Percentiles rank a stretch among this genome's conserved stretches.
phyloP scores from a whole-genome alignment of 805 yeast genomes.

The Nakazawaea populi region DNA sequence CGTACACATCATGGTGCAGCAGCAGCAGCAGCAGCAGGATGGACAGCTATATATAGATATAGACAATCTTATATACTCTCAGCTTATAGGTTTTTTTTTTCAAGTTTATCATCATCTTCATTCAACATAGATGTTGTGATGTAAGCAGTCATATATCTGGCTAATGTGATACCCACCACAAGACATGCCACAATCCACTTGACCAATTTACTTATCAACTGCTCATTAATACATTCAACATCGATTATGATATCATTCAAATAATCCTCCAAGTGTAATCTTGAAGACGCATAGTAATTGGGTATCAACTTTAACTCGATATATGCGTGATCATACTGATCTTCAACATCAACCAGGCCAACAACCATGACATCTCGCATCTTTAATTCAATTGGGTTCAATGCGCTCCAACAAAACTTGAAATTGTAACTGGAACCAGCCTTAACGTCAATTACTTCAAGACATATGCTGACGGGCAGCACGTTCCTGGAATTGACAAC shows the following conservation, averaged over 20 bases:
- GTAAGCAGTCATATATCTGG: neutral
- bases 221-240: neutral
- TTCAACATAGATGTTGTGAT: neutral
- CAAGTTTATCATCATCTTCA: neutral
- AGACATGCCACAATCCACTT: constrained; percentile 1
- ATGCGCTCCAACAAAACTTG: constrained; percentile 12
- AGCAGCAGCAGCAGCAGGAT: neutral
- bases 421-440: constrained; percentile 1
- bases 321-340: neutral
- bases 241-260: constrained; percentile 9
- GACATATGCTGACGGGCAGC: neutral
- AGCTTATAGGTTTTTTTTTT: neutral
- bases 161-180: constrained; percentile 1
- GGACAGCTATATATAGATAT: no score
- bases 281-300: constrained; percentile 4
- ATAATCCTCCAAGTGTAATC: neutral
- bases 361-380: neutral
- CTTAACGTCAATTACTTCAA: constrained; percentile 2
- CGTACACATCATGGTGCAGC: neutral
- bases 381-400: constrained; percentile 5
- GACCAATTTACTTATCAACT: neutral
- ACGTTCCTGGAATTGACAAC: constrained; percentile 1
- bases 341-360: neutral
- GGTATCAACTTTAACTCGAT: neutral
- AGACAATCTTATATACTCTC: neutral